Evolutionary conservation across 1,284 basidiomycete genomes (phyloP).

Genomic region (Ganoderma resinaceum): DNA sequence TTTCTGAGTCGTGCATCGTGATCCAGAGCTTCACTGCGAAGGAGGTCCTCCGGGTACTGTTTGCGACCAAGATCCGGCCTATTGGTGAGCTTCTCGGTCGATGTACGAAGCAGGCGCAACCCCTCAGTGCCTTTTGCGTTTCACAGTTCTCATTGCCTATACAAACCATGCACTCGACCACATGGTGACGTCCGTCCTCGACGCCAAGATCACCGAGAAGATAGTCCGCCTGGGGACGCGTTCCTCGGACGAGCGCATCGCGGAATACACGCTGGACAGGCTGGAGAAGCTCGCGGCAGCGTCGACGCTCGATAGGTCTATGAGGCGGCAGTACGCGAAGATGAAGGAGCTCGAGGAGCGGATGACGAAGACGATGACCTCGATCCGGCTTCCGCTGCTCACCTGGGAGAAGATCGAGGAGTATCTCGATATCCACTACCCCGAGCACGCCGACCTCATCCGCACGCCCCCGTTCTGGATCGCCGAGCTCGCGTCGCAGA

Average conservation of each 20-base stretch:
- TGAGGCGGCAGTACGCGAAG: conserved; percentile 44
- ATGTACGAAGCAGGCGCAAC: too few relatives aligned
- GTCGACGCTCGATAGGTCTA: conserved; percentile 48
- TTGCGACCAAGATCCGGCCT: conserved; percentile 49
- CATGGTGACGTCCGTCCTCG: conserved; percentile 65
- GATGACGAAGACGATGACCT: conserved; percentile 53
- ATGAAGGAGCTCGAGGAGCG: conserved; percentile 55
- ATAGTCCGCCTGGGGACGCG: conserved; percentile 71
- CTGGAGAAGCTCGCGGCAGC: conserved; percentile 53
- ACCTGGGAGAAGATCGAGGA: conserved; percentile 47
- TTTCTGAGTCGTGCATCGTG: neutral
- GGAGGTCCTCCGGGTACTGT: conserved; percentile 67
- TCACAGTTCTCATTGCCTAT: conserved; percentile 74
- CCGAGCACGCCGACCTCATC: conserved; percentile 52
- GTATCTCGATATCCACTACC: conserved; percentile 50
- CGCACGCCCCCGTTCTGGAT: conserved; percentile 53
- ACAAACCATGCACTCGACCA: conserved; percentile 84
- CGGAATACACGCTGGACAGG: conserved; percentile 61
- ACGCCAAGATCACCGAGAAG: conserved; percentile 64
- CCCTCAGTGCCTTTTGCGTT: too few relatives aligned
- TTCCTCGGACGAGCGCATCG: conserved; percentile 64
- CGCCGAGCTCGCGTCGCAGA: conserved; percentile 17
- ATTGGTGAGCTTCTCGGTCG: conserved; percentile 22
- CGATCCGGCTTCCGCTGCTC: conserved; percentile 42
- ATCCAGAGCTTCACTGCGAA: conserved; percentile 69